phyloP scores from a whole-genome alignment of 2,329 filamentous ascomycete species.

The Xenoacremonium recifei region DNA sequence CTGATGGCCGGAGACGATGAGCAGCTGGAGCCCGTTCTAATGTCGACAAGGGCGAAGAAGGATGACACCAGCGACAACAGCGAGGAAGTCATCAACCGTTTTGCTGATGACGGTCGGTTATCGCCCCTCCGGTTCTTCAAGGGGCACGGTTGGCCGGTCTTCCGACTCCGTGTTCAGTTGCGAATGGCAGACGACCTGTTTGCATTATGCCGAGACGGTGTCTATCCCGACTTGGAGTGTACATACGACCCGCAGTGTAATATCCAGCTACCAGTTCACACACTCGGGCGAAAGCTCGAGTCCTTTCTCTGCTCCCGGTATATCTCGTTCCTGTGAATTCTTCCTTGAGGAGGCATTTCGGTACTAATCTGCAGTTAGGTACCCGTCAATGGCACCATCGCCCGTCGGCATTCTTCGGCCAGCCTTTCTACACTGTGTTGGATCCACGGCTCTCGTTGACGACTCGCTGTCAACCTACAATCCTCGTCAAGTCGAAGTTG shows the following conservation, averaged over 20 bases:
- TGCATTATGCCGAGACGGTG: slow-evolving; percentile 9
- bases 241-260: slow-evolving; percentile 24
- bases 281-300: slow-evolving; percentile 45
- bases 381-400: background rate
- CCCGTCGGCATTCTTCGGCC: slow-evolving; percentile 6
- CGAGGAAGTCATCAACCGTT: slow-evolving; percentile 6
- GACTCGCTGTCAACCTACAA: slow-evolving; percentile 7
- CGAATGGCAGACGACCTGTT: slow-evolving; percentile 22
- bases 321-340: too few species aligned
- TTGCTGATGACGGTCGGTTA: slow-evolving; percentile 6
- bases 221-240: slow-evolving; percentile 13
- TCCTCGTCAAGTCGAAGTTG: slow-evolving; percentile 13
- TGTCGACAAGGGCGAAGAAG: too few species aligned
- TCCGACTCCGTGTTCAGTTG: slow-evolving; percentile 15
- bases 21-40: slow-evolving; percentile 11
- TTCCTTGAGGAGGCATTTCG: too few species aligned
- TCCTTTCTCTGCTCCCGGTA: background rate
- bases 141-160: slow-evolving; percentile 13
- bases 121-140: slow-evolving; percentile 12
- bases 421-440: slow-evolving; percentile 19
- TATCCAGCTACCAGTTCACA: slow-evolving; percentile 53
- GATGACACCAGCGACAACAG: background rate
- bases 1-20: slow-evolving; percentile 16
- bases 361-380: too few species aligned
- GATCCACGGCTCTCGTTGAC: background rate